Evolutionary conservation across 1,139 yeast genomes (phyloP).

Genomic region (Geotrichum carabidarum): DNA sequence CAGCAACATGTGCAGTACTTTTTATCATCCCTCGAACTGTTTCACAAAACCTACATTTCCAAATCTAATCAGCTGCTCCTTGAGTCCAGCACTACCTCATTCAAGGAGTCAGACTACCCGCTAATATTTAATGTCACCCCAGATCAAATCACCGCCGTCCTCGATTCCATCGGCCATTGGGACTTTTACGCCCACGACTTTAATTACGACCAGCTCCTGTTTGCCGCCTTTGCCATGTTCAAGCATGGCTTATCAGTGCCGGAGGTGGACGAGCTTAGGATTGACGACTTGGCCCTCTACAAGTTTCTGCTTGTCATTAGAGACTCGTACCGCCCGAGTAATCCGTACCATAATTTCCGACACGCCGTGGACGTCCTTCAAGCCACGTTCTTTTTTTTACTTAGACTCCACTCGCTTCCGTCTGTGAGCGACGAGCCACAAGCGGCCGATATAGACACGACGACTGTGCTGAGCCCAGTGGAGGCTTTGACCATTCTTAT

Average conservation of each 20-base stretch:
- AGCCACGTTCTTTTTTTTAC: conserved; percentile 67
- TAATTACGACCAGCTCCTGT: conserved; percentile 60
- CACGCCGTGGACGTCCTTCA: conserved; percentile 95
- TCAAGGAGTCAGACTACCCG: not conserved
- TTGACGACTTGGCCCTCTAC: conserved; percentile 46
- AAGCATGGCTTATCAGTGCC: conserved; percentile 44
- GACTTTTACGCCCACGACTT: conserved; percentile 67
- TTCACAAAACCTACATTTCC: not conserved
- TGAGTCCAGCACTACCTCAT: not conserved
- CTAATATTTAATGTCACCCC: conserved; percentile 13
- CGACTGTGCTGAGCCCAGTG: conserved; percentile 32
- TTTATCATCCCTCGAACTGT: conserved; percentile 7
- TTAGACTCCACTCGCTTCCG: conserved; percentile 48
- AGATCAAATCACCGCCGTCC: conserved; percentile 2
- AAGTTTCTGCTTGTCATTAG: conserved; percentile 61
- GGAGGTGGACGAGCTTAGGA: conserved; percentile 30
- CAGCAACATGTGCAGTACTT: conserved; percentile 6
- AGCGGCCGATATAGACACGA: not conserved
- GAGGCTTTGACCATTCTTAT: conserved; percentile 59
- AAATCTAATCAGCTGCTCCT: not conserved
- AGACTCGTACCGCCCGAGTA: conserved; percentile 73
- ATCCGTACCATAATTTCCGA: conserved; percentile 89
- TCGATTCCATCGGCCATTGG: conserved; percentile 23
- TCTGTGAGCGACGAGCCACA: not conserved
- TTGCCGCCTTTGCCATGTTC: conserved; percentile 56